Evolutionary conservation across 2,329 filamentous ascomycete species (phyloP).

Genomic region (Phoma sp.): DNA sequence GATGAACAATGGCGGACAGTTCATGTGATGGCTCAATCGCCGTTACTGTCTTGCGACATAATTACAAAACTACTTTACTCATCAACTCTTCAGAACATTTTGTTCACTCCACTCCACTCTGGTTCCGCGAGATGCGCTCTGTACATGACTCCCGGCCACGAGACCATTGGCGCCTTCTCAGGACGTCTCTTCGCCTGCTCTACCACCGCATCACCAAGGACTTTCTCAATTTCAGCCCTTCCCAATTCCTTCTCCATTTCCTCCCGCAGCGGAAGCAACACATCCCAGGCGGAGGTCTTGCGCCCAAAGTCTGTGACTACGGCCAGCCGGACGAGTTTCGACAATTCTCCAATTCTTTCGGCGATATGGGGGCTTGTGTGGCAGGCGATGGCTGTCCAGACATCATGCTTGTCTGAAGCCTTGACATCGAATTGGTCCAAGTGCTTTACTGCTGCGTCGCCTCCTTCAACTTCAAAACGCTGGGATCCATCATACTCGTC

Average conservation of each 20-base stretch:
- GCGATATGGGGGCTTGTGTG: constrained; percentile 56
- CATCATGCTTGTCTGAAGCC: constrained; percentile 45
- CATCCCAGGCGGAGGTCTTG: constrained; percentile 24
- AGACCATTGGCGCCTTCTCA: constrained; percentile 51
- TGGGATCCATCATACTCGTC: constrained; percentile 45
- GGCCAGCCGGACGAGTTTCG: constrained; percentile 48
- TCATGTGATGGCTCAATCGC: background rate
- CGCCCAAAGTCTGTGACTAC: constrained; percentile 52
- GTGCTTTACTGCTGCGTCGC: constrained; percentile 50
- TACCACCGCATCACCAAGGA: constrained; percentile 53
- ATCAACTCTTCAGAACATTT: constrained; percentile 30
- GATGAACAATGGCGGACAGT: constrained; percentile 10
- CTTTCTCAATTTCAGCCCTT: constrained; percentile 53
- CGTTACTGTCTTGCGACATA: background rate
- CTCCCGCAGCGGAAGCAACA: constrained; percentile 27
- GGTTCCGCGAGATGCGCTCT: constrained; percentile 36
- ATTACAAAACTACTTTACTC: background rate
- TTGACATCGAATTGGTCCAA: constrained; percentile 34
- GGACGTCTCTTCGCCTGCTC: constrained; percentile 48
- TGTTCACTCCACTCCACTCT: constrained; percentile 40
- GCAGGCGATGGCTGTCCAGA: constrained; percentile 56
- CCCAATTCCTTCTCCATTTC: constrained; percentile 40
- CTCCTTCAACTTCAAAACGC: constrained; percentile 57
- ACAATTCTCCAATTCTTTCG: constrained; percentile 52
- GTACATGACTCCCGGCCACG: constrained; percentile 46